Percentiles rank a stretch among this genome's conserved stretches.
phyloP scores from a whole-genome alignment of 2,329 filamentous ascomycete species.

The Calonectria hongkongensis region DNA sequence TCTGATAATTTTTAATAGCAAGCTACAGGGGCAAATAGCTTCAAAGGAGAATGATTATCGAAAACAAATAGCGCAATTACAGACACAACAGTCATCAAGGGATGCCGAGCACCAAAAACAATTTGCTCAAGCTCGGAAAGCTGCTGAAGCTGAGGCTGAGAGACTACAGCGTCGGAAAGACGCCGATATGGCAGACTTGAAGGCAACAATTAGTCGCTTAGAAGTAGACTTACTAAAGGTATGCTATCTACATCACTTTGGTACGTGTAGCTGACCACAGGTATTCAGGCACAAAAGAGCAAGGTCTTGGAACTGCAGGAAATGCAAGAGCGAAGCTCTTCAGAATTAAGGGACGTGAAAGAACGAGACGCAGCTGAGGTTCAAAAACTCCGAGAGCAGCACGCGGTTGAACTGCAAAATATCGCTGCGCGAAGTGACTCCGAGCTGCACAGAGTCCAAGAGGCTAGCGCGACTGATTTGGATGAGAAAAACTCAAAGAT shows the following conservation, averaged over 20 bases:
- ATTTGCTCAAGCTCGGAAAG: conserved; percentile 69
- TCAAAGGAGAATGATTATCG: conserved; percentile 57
- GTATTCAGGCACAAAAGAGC: conserved; percentile 73
- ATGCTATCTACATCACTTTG: conserved; percentile 34
- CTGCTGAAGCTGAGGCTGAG: conserved; percentile 69
- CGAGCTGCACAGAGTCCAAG: conserved; percentile 70
- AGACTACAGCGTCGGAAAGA: conserved; percentile 70
- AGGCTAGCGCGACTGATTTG: conserved; percentile 46
- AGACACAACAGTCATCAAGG: conserved; percentile 55
- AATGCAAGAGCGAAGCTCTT: conserved; percentile 37
- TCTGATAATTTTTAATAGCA: conserved; percentile 53
- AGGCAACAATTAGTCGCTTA: conserved; percentile 75
- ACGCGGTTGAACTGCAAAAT: conserved; percentile 33
- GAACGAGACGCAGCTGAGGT: conserved; percentile 45
- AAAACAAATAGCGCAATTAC: conserved; percentile 54
- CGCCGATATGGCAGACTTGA: conserved; percentile 78
- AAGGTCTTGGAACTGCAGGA: conserved; percentile 76
- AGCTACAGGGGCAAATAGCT: conserved; percentile 57
- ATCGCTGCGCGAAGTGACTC: conserved; percentile 56
- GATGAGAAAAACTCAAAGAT: conserved; percentile 47
- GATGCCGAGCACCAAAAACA: conserved; percentile 63
- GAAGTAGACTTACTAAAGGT: conserved; percentile 79
- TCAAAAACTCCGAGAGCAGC: conserved; percentile 40
- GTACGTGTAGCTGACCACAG: not conserved
- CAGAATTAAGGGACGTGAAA: conserved; percentile 50